phyloP scores from a whole-genome alignment of 2,329 filamentous ascomycete genomes.

The Zymoseptoria tritici region DNA sequence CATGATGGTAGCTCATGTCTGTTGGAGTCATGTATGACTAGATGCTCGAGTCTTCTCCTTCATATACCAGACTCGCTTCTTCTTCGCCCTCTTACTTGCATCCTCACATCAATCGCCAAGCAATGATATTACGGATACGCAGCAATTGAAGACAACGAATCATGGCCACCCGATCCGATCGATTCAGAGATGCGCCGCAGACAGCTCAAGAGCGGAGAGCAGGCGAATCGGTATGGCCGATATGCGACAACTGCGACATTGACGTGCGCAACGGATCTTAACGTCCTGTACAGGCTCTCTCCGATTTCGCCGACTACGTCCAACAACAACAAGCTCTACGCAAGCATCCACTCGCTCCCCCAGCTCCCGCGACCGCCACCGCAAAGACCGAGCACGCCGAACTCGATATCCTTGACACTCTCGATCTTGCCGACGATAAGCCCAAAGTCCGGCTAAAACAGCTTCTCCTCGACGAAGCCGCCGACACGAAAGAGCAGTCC shows the following conservation, averaged over 20 bases:
- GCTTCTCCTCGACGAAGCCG: conserved; percentile 56
- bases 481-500: conserved; percentile 46
- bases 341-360: conserved; percentile 31
- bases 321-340: conserved; percentile 81
- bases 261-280: neutral
- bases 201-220: conserved; percentile 72
- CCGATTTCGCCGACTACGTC: conserved; percentile 96
- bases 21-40: neutral
- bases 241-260: neutral
- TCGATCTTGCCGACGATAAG: conserved; percentile 63
- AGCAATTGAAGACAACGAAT: neutral
- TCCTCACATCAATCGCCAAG: neutral
- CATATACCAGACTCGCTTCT: neutral
- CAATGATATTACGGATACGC: conserved; percentile 1
- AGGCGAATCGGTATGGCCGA: conserved; percentile 65
- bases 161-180: conserved; percentile 29
- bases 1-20: neutral
- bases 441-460: conserved; percentile 65
- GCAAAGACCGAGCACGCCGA: conserved; percentile 72
- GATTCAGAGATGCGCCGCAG: conserved; percentile 37
- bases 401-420: conserved; percentile 78
- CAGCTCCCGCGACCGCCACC: conserved; percentile 24
- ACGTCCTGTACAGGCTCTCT: conserved; percentile 55
- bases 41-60: neutral
- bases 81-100: neutral